Evolutionary conservation across 2,329 filamentous ascomycete species (phyloP).

Genomic region (Elsinoe perseae): DNA sequence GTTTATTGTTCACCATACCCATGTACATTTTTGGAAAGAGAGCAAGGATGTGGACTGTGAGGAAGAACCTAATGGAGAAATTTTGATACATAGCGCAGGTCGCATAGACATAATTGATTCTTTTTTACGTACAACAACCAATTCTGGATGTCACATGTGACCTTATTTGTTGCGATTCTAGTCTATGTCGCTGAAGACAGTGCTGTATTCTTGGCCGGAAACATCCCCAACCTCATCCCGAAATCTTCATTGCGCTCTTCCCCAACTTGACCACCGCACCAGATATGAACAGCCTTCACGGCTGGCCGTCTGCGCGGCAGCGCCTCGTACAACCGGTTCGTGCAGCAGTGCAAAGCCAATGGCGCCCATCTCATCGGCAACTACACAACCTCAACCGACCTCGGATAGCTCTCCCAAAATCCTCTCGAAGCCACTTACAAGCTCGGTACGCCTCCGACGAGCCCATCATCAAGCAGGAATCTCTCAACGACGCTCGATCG

Average conservation of each 20-base stretch:
- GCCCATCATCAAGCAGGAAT: neutral
- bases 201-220: slow-evolving; percentile 6
- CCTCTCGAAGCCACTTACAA: neutral
- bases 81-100: slow-evolving; percentile 35
- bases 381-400: slow-evolving; percentile 7
- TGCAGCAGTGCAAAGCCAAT: neutral
- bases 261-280: neutral
- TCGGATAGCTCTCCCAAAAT: neutral
- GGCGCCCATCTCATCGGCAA: neutral
- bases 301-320: slow-evolving; percentile 12
- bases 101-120: neutral
- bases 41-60: slow-evolving; percentile 86
- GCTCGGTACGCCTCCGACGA: slow-evolving; percentile 1
- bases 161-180: too few species aligned
- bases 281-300: slow-evolving; percentile 8
- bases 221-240: neutral
- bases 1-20: slow-evolving; percentile 68
- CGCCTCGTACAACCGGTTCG: neutral
- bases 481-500: slow-evolving; percentile 28
- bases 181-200: neutral
- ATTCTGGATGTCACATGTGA: too few species aligned
- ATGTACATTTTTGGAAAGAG: slow-evolving; percentile 94
- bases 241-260: neutral
- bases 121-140: neutral
- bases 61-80: slow-evolving; percentile 79